Conservation (phyloP, 768 basidiomycete genomes). For the Lactarius tabidus region DNA sequence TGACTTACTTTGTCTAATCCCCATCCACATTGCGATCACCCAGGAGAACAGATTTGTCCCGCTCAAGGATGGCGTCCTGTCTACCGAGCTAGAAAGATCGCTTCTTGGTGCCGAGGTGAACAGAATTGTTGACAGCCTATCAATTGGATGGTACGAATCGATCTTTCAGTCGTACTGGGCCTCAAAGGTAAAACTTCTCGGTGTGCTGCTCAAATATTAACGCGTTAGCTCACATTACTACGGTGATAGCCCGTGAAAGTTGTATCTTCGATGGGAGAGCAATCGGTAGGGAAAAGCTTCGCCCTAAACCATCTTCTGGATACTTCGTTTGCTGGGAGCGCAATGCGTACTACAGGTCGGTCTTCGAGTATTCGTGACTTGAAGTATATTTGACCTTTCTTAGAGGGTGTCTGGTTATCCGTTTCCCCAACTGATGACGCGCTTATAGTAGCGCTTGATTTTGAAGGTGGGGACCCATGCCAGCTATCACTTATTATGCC, state of each 20-base stretch:
- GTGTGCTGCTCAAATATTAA: not conserved
- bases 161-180: constrained; percentile 63
- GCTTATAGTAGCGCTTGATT: constrained; percentile 57
- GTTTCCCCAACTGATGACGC: constrained; percentile 55
- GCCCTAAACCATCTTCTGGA: constrained; percentile 59
- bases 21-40: constrained; percentile 59
- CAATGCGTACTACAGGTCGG: constrained; percentile 54
- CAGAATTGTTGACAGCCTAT: constrained; percentile 51
- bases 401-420: constrained; percentile 65
- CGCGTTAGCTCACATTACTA: not conserved
- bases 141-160: constrained; percentile 64
- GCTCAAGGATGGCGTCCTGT: constrained; percentile 54
- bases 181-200: constrained; percentile 38
- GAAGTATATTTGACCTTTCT: not conserved
- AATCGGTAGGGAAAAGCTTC: constrained; percentile 61
- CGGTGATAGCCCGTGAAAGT: constrained; percentile 53
- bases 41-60: constrained; percentile 60
- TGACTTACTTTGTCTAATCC: constrained; percentile 57
- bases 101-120: constrained; percentile 58
- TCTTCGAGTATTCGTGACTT: not conserved
- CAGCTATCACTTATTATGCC: too few relatives aligned
- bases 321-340: constrained; percentile 62
- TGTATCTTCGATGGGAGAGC: constrained; percentile 67
- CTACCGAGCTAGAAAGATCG: constrained; percentile 46
- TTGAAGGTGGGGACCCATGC: constrained; percentile 44